Conservation (phyloP, 805 yeast genomes). For the Suhomyces canberraensis region DNA sequence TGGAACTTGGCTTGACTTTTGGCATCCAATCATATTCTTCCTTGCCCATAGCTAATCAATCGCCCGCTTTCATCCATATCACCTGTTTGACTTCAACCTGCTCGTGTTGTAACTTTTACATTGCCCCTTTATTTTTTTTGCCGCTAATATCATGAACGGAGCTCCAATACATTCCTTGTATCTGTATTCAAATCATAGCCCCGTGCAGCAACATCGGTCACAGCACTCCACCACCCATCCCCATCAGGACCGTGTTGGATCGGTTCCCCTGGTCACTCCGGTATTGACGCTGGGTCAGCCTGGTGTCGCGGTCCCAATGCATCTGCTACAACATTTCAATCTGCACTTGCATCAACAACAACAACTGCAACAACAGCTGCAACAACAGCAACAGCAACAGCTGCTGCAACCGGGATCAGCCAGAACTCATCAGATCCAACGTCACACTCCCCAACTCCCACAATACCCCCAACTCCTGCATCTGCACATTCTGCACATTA, state of each 20-base stretch:
- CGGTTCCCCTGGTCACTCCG: background rate
- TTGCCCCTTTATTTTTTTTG: conserved; percentile 4
- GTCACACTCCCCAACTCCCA: background rate
- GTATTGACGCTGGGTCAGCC: conserved; percentile 3
- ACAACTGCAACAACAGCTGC: conserved; percentile 6
- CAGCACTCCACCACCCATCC: background rate
- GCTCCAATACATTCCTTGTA: conserved; percentile 8
- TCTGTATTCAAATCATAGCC: conserved; percentile 1
- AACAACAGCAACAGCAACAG: conserved; percentile 6
- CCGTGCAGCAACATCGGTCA: background rate
- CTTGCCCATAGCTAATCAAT: no score
- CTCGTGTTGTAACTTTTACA: background rate
- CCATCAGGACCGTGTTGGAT: background rate
- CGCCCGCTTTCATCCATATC: no score
- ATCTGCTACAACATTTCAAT: background rate
- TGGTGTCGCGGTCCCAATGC: background rate
- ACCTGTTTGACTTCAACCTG: no score
- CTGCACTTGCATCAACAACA: background rate
- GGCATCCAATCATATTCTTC: no score
- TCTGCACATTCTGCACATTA: conserved; percentile 1
- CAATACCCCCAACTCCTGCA: conserved; percentile 6
- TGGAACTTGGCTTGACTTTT: no score
- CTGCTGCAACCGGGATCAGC: conserved; percentile 5
- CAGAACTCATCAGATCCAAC: background rate
- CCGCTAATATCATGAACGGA: conserved; percentile 9